These are phyloP conservation scores for Trichoderma virens DNA, from an alignment of 495 filamentous ascomycete genomes.

Conservation along the genomic window DNA sequence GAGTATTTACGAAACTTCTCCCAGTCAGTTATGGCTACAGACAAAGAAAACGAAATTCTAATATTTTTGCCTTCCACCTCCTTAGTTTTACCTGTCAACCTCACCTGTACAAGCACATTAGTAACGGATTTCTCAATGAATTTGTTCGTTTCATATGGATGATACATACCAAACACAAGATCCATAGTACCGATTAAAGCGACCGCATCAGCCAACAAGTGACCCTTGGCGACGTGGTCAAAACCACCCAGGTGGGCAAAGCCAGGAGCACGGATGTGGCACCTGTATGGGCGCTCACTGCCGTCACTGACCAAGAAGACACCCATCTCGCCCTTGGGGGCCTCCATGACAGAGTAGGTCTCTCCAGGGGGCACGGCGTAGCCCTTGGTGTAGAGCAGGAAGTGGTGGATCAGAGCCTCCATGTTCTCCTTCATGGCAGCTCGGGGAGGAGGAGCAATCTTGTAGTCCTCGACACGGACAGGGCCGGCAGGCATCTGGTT, in stretches of 20 bases:
- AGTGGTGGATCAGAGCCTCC: slow-evolving; percentile 99
- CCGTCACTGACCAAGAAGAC: slow-evolving; percentile 97
- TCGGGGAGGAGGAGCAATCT: slow-evolving; percentile 91
- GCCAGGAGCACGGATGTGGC: slow-evolving; percentile 93
- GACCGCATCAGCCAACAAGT: slow-evolving; percentile 93
- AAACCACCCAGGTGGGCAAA: slow-evolving; percentile 95
- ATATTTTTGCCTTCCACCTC: slow-evolving; percentile 7
- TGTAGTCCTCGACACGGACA: slow-evolving; percentile 95
- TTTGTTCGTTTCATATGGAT: not conserved
- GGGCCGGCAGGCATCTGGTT: slow-evolving; percentile 98
- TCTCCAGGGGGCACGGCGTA: slow-evolving; percentile 97
- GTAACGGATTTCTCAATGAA: not conserved
- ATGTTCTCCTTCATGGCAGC: slow-evolving; percentile 99
- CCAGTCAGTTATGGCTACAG: slow-evolving; percentile 13
- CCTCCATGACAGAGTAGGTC: slow-evolving; percentile 96
- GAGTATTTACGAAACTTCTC: slow-evolving; percentile 6
- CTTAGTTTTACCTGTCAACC: slow-evolving; percentile 38
- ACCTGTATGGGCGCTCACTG: slow-evolving; percentile 91
- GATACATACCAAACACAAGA: slow-evolving; percentile 53
- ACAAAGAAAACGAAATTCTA: slow-evolving; percentile 11
- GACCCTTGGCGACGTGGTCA: slow-evolving; percentile 84
- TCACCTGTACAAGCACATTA: slow-evolving; percentile 27
- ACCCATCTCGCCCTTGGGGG: slow-evolving; percentile 99
- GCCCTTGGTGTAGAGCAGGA: slow-evolving; percentile 96
- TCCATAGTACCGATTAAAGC: slow-evolving; percentile 96